A percentile compares a stretch with the other conserved stretches of the same genome.
Conservation (phyloP, 257 asterid genomes). For the Paulownia fortunei region DNA sequence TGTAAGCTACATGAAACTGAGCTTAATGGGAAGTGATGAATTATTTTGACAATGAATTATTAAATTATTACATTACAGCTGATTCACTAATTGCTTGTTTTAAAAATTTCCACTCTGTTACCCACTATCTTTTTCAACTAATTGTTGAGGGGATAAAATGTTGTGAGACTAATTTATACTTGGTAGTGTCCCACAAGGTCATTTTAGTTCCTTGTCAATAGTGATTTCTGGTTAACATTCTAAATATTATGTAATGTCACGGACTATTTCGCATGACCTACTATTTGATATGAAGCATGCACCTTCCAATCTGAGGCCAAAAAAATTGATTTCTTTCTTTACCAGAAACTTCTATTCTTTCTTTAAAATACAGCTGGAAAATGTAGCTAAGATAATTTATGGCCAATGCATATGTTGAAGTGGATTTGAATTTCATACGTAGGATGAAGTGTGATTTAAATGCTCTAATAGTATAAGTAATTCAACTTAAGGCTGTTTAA, state of each 20-base stretch:
- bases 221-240: background rate
- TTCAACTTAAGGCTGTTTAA: background rate
- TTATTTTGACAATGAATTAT: background rate
- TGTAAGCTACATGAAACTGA: background rate
- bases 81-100: background rate
- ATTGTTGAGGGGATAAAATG: background rate
- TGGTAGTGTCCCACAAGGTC: background rate
- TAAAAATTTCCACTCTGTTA: background rate
- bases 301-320: background rate
- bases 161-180: background rate
- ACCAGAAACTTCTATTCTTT: background rate
- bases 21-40: background rate
- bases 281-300: slow-evolving; percentile 7
- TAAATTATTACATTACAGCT: background rate
- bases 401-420: background rate
- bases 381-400: background rate
- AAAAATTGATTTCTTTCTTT: background rate
- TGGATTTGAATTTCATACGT: background rate
- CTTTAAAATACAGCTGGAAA: background rate
- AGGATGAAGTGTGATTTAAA: background rate
- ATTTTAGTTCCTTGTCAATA: background rate
- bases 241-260: background rate
- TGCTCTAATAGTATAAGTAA: background rate
- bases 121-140: background rate
- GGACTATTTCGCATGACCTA: background rate